These are phyloP conservation scores for Alternaria ethzedia DNA, from an alignment of 2,329 filamentous ascomycete genomes.

Conservation along the genomic window DNA sequence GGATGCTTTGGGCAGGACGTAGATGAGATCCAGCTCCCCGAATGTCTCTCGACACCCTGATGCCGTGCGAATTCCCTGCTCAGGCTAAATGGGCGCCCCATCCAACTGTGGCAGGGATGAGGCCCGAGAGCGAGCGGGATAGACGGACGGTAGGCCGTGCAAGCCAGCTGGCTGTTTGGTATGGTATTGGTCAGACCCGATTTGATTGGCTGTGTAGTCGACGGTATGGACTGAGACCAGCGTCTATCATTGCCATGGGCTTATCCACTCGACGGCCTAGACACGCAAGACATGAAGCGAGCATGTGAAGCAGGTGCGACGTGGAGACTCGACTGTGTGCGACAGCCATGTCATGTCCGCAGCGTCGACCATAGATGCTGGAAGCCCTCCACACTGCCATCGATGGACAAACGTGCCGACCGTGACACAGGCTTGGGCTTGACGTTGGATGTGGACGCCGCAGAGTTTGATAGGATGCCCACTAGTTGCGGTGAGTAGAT, in stretches of 20 bases:
- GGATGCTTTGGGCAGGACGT: slow-evolving; percentile 37
- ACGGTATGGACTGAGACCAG: slow-evolving; percentile 7
- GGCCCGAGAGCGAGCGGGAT: slow-evolving; percentile 38
- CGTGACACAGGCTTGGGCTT: slow-evolving; percentile 42
- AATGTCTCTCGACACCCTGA: slow-evolving; percentile 17
- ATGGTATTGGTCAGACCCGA: slow-evolving; percentile 28
- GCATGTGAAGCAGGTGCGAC: slow-evolving; percentile 39
- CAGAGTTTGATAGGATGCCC: slow-evolving; percentile 37
- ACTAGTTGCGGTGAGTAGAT: slow-evolving; percentile 47
- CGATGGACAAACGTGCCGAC: slow-evolving; percentile 45
- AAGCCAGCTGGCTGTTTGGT: slow-evolving; percentile 25
- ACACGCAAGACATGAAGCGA: slow-evolving; percentile 24
- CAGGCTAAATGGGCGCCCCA: slow-evolving; percentile 46
- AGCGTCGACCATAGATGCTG: slow-evolving; percentile 22
- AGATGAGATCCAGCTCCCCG: slow-evolving; percentile 18
- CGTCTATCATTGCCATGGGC: slow-evolving; percentile 21
- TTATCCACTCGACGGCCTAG: slow-evolving; percentile 19
- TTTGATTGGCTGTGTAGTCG: slow-evolving; percentile 16
- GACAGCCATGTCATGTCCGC: slow-evolving; percentile 43
- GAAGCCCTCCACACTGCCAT: slow-evolving; percentile 24
- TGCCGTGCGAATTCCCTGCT: slow-evolving; percentile 26
- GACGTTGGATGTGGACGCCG: slow-evolving; percentile 44
- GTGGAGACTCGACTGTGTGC: slow-evolving; percentile 48
- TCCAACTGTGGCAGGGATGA: slow-evolving; percentile 36
- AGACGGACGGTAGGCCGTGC: slow-evolving; percentile 47